Percentiles rank a stretch among this genome's conserved stretches.
Conservation (phyloP, 2,329 filamentous ascomycete genomes). For the Fusarium globosum region DNA sequence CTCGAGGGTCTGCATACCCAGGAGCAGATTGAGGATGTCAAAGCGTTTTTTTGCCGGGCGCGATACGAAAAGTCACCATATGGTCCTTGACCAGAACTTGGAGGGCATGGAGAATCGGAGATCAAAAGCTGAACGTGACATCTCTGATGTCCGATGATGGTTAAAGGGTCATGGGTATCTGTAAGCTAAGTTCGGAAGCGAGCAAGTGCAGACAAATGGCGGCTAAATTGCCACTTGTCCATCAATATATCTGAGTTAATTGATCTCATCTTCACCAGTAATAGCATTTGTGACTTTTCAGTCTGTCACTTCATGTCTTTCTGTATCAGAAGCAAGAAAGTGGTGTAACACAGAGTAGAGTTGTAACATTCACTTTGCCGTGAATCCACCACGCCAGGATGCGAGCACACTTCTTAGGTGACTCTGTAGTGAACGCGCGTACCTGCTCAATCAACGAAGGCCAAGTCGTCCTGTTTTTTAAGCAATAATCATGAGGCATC, state of each 20-base stretch:
- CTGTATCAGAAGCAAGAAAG: accelerated
- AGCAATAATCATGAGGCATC: accelerated
- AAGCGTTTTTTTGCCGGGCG: neutral
- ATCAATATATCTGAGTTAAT: neutral
- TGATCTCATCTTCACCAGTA: no score
- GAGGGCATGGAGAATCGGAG: neutral
- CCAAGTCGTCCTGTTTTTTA: accelerated
- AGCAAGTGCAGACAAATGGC: neutral
- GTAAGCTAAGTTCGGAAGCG: neutral
- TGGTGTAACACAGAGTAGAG: neutral
- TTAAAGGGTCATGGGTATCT: neutral
- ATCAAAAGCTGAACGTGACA: neutral
- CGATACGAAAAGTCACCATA: neutral
- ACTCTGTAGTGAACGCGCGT: accelerated
- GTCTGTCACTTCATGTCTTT: neutral
- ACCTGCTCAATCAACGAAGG: accelerated
- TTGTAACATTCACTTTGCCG: neutral
- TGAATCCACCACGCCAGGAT: no score
- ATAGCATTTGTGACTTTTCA: no score
- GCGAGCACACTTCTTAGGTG: accelerated
- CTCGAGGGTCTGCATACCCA: accelerated
- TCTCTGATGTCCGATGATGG: neutral
- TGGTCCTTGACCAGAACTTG: neutral
- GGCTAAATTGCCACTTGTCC: neutral
- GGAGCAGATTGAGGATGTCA: neutral